phyloP scores from a whole-genome alignment of 257 asterid species.

The Solanum paucissectum region DNA sequence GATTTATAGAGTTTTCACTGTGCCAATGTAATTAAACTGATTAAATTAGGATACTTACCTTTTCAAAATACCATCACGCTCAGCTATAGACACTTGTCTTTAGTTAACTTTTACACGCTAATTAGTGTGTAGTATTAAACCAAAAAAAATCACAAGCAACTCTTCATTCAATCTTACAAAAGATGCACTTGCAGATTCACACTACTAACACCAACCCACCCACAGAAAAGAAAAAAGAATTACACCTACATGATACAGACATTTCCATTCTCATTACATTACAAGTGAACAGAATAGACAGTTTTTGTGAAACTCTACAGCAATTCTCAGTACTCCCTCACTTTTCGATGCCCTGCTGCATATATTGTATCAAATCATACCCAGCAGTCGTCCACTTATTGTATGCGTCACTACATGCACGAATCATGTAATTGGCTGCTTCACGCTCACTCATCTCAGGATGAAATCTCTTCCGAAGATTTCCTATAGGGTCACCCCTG shows the following conservation, averaged over 20 bases:
- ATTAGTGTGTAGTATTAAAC: neutral
- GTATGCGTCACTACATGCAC: slow-evolving; percentile 86
- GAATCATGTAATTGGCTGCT: slow-evolving; percentile 92
- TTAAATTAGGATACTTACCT: neutral
- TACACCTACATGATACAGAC: neutral
- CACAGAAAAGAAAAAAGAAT: neutral
- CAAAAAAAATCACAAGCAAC: neutral
- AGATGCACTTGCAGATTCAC: neutral
- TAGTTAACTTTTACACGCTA: neutral
- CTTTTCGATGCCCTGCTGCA: slow-evolving; percentile 97
- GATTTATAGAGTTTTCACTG: neutral
- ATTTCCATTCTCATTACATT: neutral
- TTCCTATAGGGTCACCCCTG: slow-evolving; percentile 95
- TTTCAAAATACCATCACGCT: neutral
- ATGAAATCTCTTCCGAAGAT: slow-evolving; percentile 89
- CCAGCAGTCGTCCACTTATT: slow-evolving; percentile 98
- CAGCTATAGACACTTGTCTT: neutral
- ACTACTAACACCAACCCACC: neutral
- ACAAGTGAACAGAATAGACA: neutral
- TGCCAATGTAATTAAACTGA: neutral
- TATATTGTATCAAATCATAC: slow-evolving; percentile 88
- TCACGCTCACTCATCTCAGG: slow-evolving; percentile 99
- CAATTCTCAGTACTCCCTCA: slow-evolving; percentile 18
- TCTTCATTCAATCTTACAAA: neutral
- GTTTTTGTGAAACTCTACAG: neutral